Base-by-base conservation (phyloP, 495 filamentous ascomycete species). In the Penicillium verhagenii region DNA sequence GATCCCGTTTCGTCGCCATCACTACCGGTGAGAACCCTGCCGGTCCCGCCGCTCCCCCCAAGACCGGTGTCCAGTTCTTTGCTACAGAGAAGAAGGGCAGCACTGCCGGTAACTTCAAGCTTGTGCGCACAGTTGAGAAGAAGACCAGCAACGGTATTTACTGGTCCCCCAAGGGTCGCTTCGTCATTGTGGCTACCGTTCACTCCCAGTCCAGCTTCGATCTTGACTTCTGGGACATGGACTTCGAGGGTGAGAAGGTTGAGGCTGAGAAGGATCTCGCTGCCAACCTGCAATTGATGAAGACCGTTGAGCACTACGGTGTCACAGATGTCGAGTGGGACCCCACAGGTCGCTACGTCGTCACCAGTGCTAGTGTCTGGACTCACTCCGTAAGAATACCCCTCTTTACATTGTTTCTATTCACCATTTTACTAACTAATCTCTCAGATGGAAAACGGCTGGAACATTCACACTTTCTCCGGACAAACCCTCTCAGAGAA, bases 71-170 rank as follows among this genome's bases (percentile, higher is more conserved):
- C 14, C 84, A 90, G 18, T 98, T 98, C 85, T 98, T 93, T 76
- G 92, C 90, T 54, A 90, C 94, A 1, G 94, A 98, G 72, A 96
- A 96, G 77, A 97, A 97, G 81, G 84, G 79, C 33, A 68, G 78
- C 31, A 77, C 79, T 10, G 77, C 89, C 18, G 94, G 94, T 47
- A 96, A 96, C 79, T 98, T 96, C 82, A 94, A 90, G 79, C 88
- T 92, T 59, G 85, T 97, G 52, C 85, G 89, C 38, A 97, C 91
- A 1, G 79, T 95, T 19, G 94, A 98, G 60, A 96, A 96, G 85
- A 97, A 96, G 82, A 98, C 92, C 72, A 96, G 86, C 82, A 98
- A 98, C 65, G 95, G 89, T 49, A 97, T 98, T 66, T 96, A 96
- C 84, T 98, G 94, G 94, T 95, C 91, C n/a, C 94, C 94, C 13